Percentiles rank a stretch among this genome's conserved stretches.
Evolutionary conservation across 2,329 filamentous ascomycete species (phyloP).

Genomic region (Colletotrichum tofieldiae): DNA sequence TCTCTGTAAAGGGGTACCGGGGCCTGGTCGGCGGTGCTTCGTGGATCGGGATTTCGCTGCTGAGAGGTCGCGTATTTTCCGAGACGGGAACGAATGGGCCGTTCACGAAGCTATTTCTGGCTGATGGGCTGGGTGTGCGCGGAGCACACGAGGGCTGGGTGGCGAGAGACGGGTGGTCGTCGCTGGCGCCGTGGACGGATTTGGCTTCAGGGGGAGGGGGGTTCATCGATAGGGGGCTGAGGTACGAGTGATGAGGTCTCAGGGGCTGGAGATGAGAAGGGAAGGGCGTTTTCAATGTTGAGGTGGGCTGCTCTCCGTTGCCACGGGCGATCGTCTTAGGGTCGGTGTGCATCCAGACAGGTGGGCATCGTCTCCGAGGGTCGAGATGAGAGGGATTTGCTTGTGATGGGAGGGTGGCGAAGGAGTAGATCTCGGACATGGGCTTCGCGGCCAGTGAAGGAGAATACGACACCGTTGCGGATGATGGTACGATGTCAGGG

Average conservation of each 20-base stretch:
- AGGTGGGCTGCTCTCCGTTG: too few species aligned
- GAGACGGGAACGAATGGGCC: neutral
- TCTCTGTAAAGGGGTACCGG: neutral
- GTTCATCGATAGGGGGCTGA: neutral
- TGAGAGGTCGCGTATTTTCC: neutral
- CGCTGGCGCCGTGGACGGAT: neutral
- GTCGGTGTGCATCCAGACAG: neutral
- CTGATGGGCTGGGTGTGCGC: neutral
- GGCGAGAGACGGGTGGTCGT: neutral
- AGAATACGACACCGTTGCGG: neutral
- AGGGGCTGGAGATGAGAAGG: conserved; percentile 11
- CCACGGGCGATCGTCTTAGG: neutral
- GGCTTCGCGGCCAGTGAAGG: neutral
- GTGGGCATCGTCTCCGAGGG: neutral
- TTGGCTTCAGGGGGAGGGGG: neutral
- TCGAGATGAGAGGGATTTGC: too few species aligned
- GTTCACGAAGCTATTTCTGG: neutral
- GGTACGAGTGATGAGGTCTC: neutral
- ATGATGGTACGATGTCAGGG: neutral
- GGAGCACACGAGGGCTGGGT: neutral
- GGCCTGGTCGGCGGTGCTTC: neutral
- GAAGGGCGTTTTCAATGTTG: neutral
- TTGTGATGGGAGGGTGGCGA: neutral
- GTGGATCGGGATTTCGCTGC: neutral
- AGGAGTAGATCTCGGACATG: neutral